Evolutionary conservation across 2,329 filamentous ascomycete species (phyloP), one percentile per base, ranked within the genome.

Genomic region (Neocucurbitaria cava): DNA sequence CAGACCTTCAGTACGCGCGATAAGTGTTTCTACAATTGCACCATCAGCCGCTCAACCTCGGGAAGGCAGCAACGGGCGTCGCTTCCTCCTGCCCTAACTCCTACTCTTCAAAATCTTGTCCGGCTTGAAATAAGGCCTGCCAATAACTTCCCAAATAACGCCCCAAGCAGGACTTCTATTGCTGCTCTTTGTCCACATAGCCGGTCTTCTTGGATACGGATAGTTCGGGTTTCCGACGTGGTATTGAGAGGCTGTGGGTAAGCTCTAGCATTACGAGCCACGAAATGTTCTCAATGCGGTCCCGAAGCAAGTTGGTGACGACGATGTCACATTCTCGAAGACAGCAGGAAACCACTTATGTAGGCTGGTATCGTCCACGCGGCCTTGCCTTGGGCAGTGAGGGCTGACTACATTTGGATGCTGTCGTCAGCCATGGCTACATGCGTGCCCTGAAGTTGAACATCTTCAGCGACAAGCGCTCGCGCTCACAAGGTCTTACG

Each of bases 1-100:
- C 52, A 55, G 52, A 56, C 39, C 41, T 46, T 58, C 59, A 56
- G 21, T 39, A 44, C 47, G 38, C 49, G 49, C 18, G 28, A 33
- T 10, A 38, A 46, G 36, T 30, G 50, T 54, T 55, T 57, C 51
- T 47, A 30, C 41, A 24, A 30, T 13, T 42, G 21, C 41, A 26
- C 30, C 18, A 36, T 47, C 20, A 44, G 48, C 36, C 35, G 48
- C 44, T 46, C 40, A 43, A 50, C 38, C 42, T 13, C 20, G n/a
- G 7, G 18, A 26, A 6, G 13, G n/a, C 39, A 24, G 40, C 31
- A 35, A 28, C 23, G 5, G 21, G 3, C 21, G 17, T 17, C 23
- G 18, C 21, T 24, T 28, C 24, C 24, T 26, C 15, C 7, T 7
- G 24, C 3, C 18, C 36, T 23, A 18, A 2, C 26, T 7, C 17